Evolutionary conservation across 257 asterid genomes (phyloP).

Genomic region (Jasminum sambac): DNA sequence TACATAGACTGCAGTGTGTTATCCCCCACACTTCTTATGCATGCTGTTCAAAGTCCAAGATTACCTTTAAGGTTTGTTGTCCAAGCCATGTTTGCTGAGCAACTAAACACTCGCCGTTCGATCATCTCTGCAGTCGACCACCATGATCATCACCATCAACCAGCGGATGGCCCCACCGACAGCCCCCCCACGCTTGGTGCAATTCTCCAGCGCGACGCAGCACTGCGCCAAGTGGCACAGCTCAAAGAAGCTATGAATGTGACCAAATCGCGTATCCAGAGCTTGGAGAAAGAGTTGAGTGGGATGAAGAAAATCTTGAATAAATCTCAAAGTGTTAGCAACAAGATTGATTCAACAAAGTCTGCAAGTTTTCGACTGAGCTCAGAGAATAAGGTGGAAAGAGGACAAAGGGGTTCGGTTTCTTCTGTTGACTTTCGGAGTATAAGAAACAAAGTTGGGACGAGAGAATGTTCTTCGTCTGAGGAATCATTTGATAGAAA

Average conservation of each 20-base stretch:
- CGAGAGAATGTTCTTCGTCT: constrained; percentile 35
- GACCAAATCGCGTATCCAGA: constrained; percentile 61
- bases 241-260: constrained; percentile 60
- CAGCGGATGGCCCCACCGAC: constrained; percentile 27
- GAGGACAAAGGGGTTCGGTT: constrained; percentile 67
- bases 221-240: constrained; percentile 64
- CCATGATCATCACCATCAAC: constrained; percentile 2
- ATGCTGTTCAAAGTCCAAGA: constrained; percentile 80
- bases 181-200: constrained; percentile 76
- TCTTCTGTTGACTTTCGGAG: constrained; percentile 55
- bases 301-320: constrained; percentile 51
- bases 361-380: constrained; percentile 66
- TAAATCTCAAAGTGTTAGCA: constrained; percentile 35
- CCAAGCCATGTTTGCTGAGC: constrained; percentile 93
- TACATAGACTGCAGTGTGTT: constrained; percentile 69
- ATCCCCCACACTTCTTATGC: constrained; percentile 65
- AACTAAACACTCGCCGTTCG: constrained; percentile 76
- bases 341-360: constrained; percentile 33
- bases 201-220: constrained; percentile 72
- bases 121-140: constrained; percentile 49
- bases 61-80: constrained; percentile 84
- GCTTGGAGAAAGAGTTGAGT: constrained; percentile 63
- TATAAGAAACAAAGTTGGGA: constrained; percentile 21
- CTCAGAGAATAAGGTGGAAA: constrained; percentile 48
- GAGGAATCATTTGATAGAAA: constrained; percentile 41